Evolutionary conservation across 169 alveolate species (phyloP).

Genomic region (Toxoplasma gondii): DNA sequence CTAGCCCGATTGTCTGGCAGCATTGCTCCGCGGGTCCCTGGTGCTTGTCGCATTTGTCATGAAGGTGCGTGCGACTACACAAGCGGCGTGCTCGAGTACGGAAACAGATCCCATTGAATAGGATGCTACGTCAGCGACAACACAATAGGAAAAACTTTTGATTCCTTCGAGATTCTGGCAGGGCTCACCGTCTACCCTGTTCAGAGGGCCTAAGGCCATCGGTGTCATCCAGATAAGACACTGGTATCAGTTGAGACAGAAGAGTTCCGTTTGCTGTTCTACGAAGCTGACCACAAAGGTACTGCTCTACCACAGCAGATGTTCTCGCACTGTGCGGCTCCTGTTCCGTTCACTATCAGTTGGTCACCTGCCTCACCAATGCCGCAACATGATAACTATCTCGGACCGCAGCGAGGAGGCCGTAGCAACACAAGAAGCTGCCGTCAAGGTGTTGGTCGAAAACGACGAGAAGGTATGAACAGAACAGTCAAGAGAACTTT

Average conservation of each 20-base stretch:
- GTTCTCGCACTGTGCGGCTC: too few species aligned
- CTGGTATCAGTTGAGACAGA: too few species aligned
- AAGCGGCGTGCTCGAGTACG: not conserved
- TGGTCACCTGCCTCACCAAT: slow-evolving; percentile 21
- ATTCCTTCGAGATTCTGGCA: too few species aligned
- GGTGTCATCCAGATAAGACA: too few species aligned
- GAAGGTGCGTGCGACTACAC: slow-evolving; percentile 8
- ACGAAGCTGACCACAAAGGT: too few species aligned
- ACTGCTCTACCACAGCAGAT: too few species aligned
- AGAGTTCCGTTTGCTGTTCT: too few species aligned
- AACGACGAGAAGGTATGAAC: slow-evolving; percentile 26
- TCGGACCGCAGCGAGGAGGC: not conserved
- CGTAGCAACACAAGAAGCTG: not conserved
- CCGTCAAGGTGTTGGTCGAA: not conserved
- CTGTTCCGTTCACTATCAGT: not conserved
- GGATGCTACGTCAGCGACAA: too few species aligned
- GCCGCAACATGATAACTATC: not conserved
- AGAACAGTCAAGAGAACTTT: not conserved
- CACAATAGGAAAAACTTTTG: too few species aligned
- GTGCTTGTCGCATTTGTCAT: slow-evolving; percentile 24
- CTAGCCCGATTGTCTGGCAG: slow-evolving; percentile 13
- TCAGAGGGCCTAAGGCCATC: too few species aligned
- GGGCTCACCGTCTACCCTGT: too few species aligned
- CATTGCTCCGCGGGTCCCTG: slow-evolving; percentile 13
- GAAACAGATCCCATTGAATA: not conserved